These are phyloP conservation scores for Quercus ilex DNA, from an alignment of 306 rosid species.

Conservation along the genomic window DNA sequence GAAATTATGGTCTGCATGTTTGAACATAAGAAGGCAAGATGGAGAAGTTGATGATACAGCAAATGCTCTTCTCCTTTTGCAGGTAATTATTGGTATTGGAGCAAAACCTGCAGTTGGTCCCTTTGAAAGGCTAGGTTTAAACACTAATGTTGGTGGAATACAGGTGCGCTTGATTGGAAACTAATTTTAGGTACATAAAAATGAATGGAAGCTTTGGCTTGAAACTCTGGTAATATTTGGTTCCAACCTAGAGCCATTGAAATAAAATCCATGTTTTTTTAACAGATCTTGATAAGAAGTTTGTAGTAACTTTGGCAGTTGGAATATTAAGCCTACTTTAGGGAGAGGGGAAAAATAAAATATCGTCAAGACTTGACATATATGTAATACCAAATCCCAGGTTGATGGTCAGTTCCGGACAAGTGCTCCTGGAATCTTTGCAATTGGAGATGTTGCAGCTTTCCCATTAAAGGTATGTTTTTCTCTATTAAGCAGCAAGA, in stretches of 20 bases:
- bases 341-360: not conserved
- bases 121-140: conserved; percentile 70
- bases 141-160: conserved; percentile 71
- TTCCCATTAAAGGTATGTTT: conserved; percentile 75
- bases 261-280: not conserved
- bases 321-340: not conserved
- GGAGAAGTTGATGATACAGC: conserved; percentile 1
- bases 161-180: conserved; percentile 46
- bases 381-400: conserved; percentile 36
- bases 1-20: not conserved
- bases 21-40: not conserved
- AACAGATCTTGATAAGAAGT: not conserved
- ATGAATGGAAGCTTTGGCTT: not conserved
- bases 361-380: not conserved
- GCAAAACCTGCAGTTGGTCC: conserved; percentile 82
- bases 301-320: not conserved
- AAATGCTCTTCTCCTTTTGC: conserved; percentile 25
- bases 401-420: conserved; percentile 91
- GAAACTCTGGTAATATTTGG: not conserved
- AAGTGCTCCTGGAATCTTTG: conserved; percentile 72
- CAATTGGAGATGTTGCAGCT: conserved; percentile 87
- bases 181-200: conserved; percentile 1
- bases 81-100: conserved; percentile 89
- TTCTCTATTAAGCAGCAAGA: conserved; percentile 9
- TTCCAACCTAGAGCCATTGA: not conserved